Base-by-base conservation (phyloP, 345 rosid species). In the Camelina laxa region DNA sequence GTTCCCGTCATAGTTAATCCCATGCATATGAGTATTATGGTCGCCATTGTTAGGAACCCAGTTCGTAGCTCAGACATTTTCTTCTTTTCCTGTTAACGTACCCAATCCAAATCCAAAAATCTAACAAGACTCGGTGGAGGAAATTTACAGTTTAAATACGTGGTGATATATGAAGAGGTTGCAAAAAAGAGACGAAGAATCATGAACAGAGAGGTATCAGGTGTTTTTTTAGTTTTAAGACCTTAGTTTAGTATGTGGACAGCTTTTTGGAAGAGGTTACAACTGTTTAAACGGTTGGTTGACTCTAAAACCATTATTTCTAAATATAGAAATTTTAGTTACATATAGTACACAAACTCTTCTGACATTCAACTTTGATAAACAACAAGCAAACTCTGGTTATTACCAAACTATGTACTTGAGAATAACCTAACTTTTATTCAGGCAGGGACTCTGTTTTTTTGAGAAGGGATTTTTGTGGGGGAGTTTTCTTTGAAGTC, bases 401-500 rank as follows among this genome's bases (percentile, higher is more conserved):
- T 42, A 76, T 16, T 22, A 45, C 75, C 65, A 70, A 64, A 48
- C 72, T 70, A 70, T 63, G 60, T 70, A 70, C 54, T 59, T 69
- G 73, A 57, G 20, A 65, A 47, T 41, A 36, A 27, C 24, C 70
- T 15, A 45, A 63, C 21, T 51, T 68, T 10, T 19, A 53, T 70
- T 87, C 81, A 88, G 42, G 83, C 88, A 13, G 85, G 78, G 67
- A 84, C 82, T 0, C 65, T 41, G 27, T 67, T 76, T 56, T 53
- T 79, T 56, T 79, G 73, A 14, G 67, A 67, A 9, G 86, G 70
- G 76, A 73, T 50, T 30, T 73, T 72, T 9, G 41, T 54, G 1
- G 85, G 70, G 27, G 67, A 2, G 69, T 55, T 75, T 22, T 74
- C 83, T 77, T 82, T 83, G 69, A 90, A 85, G 41, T 92, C 86